phyloP scores from a whole-genome alignment of 306 rosid genomes.

The Cicer yamashitae region DNA sequence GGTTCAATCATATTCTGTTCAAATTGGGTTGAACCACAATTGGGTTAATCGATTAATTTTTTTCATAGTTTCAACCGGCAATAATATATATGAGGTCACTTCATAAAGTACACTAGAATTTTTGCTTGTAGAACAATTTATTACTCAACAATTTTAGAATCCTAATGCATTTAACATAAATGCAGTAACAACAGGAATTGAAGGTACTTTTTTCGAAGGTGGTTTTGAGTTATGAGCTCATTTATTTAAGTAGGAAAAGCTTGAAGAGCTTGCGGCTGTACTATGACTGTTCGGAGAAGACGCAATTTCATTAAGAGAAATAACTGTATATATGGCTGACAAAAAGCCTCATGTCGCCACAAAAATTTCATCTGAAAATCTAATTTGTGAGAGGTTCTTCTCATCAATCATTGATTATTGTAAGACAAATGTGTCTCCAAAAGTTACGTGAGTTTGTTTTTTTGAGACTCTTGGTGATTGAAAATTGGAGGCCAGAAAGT shows the following conservation, averaged over 20 bases:
- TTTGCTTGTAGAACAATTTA: slow-evolving; percentile 48
- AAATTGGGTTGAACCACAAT: too few species aligned
- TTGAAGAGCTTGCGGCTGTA: slow-evolving; percentile 88
- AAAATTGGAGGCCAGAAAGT: slow-evolving; percentile 47
- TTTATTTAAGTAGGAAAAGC: slow-evolving; percentile 84
- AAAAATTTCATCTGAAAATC: slow-evolving; percentile 64
- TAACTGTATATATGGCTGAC: slow-evolving; percentile 92
- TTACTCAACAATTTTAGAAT: slow-evolving; percentile 44
- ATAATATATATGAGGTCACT: slow-evolving; percentile 46
- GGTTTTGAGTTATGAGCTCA: slow-evolving; percentile 74
- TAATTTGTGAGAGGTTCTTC: slow-evolving; percentile 42
- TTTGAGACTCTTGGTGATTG: slow-evolving; percentile 52
- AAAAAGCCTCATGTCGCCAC: slow-evolving; percentile 77
- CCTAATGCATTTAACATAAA: slow-evolving; percentile 53
- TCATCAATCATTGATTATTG: slow-evolving; percentile 42
- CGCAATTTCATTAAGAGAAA: slow-evolving; percentile 84
- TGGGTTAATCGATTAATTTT: too few species aligned
- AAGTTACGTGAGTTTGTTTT: slow-evolving; percentile 45
- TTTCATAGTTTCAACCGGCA: not conserved
- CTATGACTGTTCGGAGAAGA: slow-evolving; percentile 87
- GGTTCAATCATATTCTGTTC: too few species aligned
- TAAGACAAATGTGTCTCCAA: slow-evolving; percentile 45
- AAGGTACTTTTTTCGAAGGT: slow-evolving; percentile 36
- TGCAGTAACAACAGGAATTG: slow-evolving; percentile 49
- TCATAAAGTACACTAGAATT: slow-evolving; percentile 52